Base-by-base conservation (phyloP, 108 stramenopile genomes). In the Nitzschia putrida region DNA sequence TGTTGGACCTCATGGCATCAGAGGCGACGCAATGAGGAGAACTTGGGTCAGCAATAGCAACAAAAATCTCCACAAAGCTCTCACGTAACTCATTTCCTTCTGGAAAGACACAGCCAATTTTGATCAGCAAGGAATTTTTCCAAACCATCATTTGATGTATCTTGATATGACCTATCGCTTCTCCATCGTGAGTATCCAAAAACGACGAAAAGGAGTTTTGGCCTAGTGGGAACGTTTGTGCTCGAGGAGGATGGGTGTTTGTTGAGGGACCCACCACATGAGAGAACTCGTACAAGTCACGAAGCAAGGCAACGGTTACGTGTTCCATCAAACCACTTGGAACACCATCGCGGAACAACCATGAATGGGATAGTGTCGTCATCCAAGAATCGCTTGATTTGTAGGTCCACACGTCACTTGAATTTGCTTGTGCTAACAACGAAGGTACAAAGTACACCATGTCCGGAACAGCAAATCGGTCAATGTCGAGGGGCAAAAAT, bases 91-190 rank as follows among this genome's bases (percentile, higher is more conserved):
- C 77, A 23, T 73, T 73, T 11, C 63, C 57, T 25, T 85, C 79
- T 6, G 76, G 49, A 58, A 83, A 87, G 25, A 81, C 75, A 20
- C 70, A 69, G 45, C 88, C 88, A 61, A 89, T 84, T 53, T 85
- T 87, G 53, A 92, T 57, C 34, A 82, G 59, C 14, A 92, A 56
- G 16, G 77, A 74, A 21, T 81, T 74, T 38, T 87, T 77, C 91
- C 91, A 92, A 49, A 84, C 85, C 44, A 82, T 71, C 7, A 87
- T 76, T 71, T 89, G 86, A 51, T 86, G 80, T 24, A 92, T 86
- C 34, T 68, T 60, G 49, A 88, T 78, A 29, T 70, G 66, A 0
- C 76, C 81, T 61, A 85, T 75, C 6, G 82, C 59, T 52, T 80
- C 60, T 4, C 55, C 71, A 50, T 80, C 76, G 54, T 71, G 74